Base-by-base conservation (phyloP, 345 rosid species). In the Rhizophora apiculata region DNA sequence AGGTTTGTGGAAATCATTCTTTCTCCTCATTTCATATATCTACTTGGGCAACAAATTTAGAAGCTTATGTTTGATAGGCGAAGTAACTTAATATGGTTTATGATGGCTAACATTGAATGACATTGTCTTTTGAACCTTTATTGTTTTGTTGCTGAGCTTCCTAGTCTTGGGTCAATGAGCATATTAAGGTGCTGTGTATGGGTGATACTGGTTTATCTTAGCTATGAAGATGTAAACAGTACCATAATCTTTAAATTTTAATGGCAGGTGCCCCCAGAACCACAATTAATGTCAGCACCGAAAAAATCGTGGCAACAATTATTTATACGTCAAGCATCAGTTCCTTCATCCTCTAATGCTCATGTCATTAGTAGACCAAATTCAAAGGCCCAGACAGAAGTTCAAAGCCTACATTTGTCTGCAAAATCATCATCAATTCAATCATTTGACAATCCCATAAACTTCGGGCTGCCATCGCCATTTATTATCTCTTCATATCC, bases 291-390 rank as follows among this genome's bases (percentile, higher is more conserved):
- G 69, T 52, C 86, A 31, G 78, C 83, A 56, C 96, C 99, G 30
- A 88, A 83, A 80, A 92, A 88, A 64, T 82, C 99, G 37, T 95
- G 99, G 99, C 97, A 95, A 48, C 96, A 95, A 67, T 76, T 95
- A 67, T 95, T 95, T 65, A 80, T 92, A n/a, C 84, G 87, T 37
- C 64, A 97, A 20, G 62, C 93, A 4, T 62, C 90, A 37, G 73
- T 76, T 57, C 81, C 86, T 78, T 67, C 81, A 39, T 79, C 90
- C 26, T 78, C 94, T 36, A 88, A 76, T 64, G 32, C 86, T 15
- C 85, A 70, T 85, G 86, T 82, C 60, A 90, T 90, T 68, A 79
- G 93, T 78, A 81, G 94, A 73, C 93, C 97, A 63, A 88, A 62
- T 79, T 65, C 86, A 19, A 92, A 85, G 71, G 73, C 72, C 16